Base-by-base conservation (phyloP, 495 filamentous ascomycete genomes). In the Aeminium ludgeri region DNA sequence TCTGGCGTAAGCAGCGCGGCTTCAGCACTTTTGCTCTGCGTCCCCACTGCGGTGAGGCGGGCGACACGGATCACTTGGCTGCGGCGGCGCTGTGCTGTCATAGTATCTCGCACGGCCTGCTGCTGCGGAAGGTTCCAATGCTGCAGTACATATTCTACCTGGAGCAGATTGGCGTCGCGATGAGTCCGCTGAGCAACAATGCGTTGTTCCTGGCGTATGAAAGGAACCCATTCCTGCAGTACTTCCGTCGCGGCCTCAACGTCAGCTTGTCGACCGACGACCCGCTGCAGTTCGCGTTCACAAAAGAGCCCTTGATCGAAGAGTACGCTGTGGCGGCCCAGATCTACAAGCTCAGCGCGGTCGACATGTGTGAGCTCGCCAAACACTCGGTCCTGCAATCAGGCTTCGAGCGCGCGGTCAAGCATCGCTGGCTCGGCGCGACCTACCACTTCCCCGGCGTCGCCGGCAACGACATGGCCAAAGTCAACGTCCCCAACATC, bases 151-250 rank as follows among this genome's bases (percentile, higher is more conserved):
- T 96, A 37, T 97, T 92, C 62, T 97, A 97, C 50, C 73, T 97
- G 17, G 86, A 97, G 52, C 86, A 92, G 54, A 95, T 97, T 46
- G 89, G 89, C 41, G 89, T 97, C 54, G 89, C 89, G 41, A 97
- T 97, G 89, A 96, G 89, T 8, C 89, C 89, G 19, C 73, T 97
- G 23, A 93, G 84, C 56, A 97, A 97, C 66, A 97, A 97, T 52
- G 89, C 89, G 0, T 60, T 97, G 20, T 97, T 97, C 62, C 66
- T 97, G 30, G 86, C 89, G 15, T 97, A 97, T 56, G 89, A 97
- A 57, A 76, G 92, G 42, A 97, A 97, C 54, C 89, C 89, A 0
- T 96, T 91, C 59, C 70, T 85, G 39, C 81, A 78, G 55, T 97
- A 96, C 59, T 96, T 96, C 63, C 82, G 80, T 54, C 76, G 86